Base-by-base conservation (phyloP, 148 eudicot species). In the Pharnaceum exiguum region DNA sequence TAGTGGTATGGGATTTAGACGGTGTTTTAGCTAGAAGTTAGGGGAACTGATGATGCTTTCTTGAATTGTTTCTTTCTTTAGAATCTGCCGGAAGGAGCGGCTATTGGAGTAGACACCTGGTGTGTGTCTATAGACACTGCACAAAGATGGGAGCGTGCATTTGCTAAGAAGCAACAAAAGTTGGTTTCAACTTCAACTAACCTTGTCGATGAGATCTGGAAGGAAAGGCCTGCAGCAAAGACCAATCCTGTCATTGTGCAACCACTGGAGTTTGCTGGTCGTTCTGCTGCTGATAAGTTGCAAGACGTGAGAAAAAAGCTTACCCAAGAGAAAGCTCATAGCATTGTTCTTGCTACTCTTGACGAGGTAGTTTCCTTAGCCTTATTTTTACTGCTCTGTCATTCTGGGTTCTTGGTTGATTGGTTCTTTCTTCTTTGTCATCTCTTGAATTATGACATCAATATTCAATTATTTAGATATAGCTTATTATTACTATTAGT, bases 111-210 rank as follows among this genome's bases (percentile, higher is more conserved):
- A 51, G 98, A 93, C 67, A 60, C 90, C 26, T 93, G 98, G 98
- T 83, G 95, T 80, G 59, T 93, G 60, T 85, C 98, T 24, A 86
- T 88, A 32, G 95, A 93, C 63, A 88, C 96, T 68, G 98, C 95
- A 32, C 84, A 83, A n/a, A 85, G 75, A 73, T 93, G 98, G 98
- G 82, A 88, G 82, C 73, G 65, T 77, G 80, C 82, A 24, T 84
- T 93, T 67, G 66, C 83, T 52, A 80, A 69, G 56, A 88, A 88
- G 57, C 77, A 80, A 55, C 98, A 85, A 57, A 88, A 81, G 76
- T 50, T 93, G 52, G 80, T 93, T 31, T 80, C 63, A 18, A 85
- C 96, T 25, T 56, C 86, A 31, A 77, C 35, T 54, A 88, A 93
- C 71, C 77, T 88, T 75, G 90, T 88, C 17, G 98, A 88, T 69